Conservation (phyloP, 1,284 basidiomycete genomes). For the Leccinum subrobustum region DNA sequence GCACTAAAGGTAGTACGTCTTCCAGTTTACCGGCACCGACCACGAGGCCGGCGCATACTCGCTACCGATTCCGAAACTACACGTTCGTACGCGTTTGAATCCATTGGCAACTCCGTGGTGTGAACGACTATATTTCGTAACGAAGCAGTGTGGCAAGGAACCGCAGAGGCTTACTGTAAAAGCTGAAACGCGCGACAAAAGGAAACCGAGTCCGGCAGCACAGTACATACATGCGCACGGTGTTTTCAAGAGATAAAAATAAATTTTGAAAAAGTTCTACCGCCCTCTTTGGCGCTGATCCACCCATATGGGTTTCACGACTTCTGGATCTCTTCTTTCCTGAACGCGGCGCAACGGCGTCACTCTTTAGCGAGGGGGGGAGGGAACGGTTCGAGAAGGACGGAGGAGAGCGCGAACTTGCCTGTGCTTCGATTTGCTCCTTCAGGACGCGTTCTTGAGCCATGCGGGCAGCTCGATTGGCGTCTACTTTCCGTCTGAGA, state of each 20-base stretch:
- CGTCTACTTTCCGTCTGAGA: constrained; percentile 64
- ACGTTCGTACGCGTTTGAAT: background rate
- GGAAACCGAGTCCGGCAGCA: background rate
- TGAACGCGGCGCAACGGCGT: constrained; percentile 9
- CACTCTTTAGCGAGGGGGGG: background rate
- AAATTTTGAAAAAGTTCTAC: background rate
- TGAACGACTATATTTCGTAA: background rate
- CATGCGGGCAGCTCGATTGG: constrained; percentile 53
- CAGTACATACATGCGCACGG: background rate
- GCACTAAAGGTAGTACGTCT: background rate
- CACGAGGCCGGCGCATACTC: background rate
- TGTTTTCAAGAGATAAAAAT: background rate
- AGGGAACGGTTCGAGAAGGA: constrained; percentile 4
- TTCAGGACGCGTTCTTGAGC: constrained; percentile 54
- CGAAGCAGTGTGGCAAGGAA: background rate
- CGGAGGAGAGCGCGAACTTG: constrained; percentile 30
- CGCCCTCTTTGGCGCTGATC: constrained; percentile 24
- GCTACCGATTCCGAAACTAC: background rate
- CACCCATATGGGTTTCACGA: constrained; percentile 53
- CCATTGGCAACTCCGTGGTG: background rate
- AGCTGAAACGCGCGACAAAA: background rate
- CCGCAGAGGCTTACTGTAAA: background rate
- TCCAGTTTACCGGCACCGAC: background rate
- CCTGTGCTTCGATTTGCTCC: constrained; percentile 56
- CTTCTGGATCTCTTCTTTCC: constrained; percentile 42